Base-by-base conservation (phyloP, 805 yeast species). In the Wickerhamomyces xylosicus region DNA sequence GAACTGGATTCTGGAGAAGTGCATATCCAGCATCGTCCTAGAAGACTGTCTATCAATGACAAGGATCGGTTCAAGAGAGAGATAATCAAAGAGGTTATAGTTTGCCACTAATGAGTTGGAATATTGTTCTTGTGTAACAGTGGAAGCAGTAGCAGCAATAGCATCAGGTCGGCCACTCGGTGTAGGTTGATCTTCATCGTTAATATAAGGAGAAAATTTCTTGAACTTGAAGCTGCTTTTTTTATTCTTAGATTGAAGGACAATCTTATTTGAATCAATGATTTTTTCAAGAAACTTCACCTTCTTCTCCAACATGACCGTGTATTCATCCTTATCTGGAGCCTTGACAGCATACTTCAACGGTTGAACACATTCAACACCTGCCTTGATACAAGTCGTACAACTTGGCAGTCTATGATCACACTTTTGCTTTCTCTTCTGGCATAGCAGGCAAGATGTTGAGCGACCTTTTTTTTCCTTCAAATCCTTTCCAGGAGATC, bases 331-430 rank as follows among this genome's bases (percentile, higher is more conserved):
- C 49, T 74, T 75, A 5, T 56, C 57, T 11, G 67, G 68, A 11
- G 62, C 56, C 45, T 59, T 64, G 4, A 58, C 62, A 1, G 71
- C 67, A 45, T 77, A 77, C 37, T 75, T 67, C 5, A 72, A 77
- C 0, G 86, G 86, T 52, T 78, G 80, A 6, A 77, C 63, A 53
- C 85, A 78, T 42, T 67, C 60, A 6, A 69, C 75, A 25, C 74
- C 77, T 1, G 84, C 79, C 49, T 76, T 76, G 39, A 77, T 58
- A 58, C 85, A 79, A 33, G 77, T 75, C 4, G 83, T 73, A 49
- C 85, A 78, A 36, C 74, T 64, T 6, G 85, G 85, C 11, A 70
- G 55, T 36, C 79, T 63, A 40, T 77, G 83, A 47, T 79, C 84
- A 58, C 85, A 78, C 50, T 74, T 72, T 48, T 75, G 79, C 48